These are phyloP conservation scores for Leptographium galeiforme DNA, from an alignment of 2,329 filamentous ascomycete genomes.

Conservation along the genomic window DNA sequence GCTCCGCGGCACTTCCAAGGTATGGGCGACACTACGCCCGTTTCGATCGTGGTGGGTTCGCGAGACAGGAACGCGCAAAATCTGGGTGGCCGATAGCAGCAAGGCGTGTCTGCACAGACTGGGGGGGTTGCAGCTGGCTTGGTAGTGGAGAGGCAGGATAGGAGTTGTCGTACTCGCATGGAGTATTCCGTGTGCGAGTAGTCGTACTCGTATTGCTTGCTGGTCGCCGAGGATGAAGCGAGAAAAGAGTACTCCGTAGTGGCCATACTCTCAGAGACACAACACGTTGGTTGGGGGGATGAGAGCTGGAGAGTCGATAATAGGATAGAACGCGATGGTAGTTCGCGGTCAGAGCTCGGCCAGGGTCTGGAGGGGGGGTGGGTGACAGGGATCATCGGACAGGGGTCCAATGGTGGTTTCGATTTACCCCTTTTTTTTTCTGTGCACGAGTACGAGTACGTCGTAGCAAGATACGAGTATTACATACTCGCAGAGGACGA, in stretches of 20 bases:
- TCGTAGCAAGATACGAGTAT: too few relatives aligned
- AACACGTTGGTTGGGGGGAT: background rate
- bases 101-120: background rate
- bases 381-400: background rate
- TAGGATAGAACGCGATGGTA: too few relatives aligned
- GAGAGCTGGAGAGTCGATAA: too few relatives aligned
- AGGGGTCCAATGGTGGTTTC: background rate
- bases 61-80: background rate
- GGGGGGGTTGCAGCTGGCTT: background rate
- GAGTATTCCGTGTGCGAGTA: too few relatives aligned
- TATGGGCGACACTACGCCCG: background rate
- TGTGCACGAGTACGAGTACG: background rate
- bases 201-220: too few relatives aligned
- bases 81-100: background rate
- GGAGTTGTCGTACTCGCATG: too few relatives aligned
- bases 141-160: too few relatives aligned
- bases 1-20: background rate
- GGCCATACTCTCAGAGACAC: too few relatives aligned
- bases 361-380: background rate
- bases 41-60: background rate
- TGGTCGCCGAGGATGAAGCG: too few relatives aligned
- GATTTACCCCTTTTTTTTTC: conserved; percentile 1
- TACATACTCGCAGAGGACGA: too few relatives aligned
- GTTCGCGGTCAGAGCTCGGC: conserved; percentile 5
- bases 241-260: too few relatives aligned